Conservation (phyloP, 2,329 filamentous ascomycete genomes). For the Hypocreales sp. region DNA sequence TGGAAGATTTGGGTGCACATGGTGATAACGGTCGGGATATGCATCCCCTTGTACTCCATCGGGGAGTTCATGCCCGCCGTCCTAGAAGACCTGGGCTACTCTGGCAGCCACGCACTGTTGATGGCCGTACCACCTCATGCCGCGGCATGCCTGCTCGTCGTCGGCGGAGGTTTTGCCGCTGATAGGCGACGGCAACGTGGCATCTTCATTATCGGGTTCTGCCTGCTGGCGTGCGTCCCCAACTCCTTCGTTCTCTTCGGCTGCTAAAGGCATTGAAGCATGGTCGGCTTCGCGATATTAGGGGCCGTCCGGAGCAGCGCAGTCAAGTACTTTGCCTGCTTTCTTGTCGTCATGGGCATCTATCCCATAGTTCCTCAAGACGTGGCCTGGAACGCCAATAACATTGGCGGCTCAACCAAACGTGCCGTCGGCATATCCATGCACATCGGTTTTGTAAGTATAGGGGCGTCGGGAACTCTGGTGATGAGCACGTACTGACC, state of each 20-base stretch:
- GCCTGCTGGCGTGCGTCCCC: slow-evolving; percentile 15
- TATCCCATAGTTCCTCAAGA: slow-evolving; percentile 41
- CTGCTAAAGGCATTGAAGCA: slow-evolving; percentile 8
- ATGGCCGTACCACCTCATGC: slow-evolving; percentile 23
- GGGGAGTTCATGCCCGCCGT: slow-evolving; percentile 21
- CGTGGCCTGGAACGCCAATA: slow-evolving; percentile 44
- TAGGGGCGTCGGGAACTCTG: no score
- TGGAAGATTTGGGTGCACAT: slow-evolving; percentile 42
- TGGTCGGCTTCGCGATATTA: slow-evolving; percentile 17
- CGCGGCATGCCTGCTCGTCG: slow-evolving; percentile 19
- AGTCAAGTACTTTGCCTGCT: slow-evolving; percentile 32
- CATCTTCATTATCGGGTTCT: slow-evolving; percentile 22
- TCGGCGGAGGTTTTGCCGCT: slow-evolving; percentile 26
- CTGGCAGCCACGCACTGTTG: slow-evolving; percentile 19
- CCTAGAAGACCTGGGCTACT: slow-evolving; percentile 19
- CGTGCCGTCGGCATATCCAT: slow-evolving; percentile 39
- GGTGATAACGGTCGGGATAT: slow-evolving; percentile 44
- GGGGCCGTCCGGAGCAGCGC: slow-evolving; percentile 16
- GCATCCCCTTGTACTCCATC: slow-evolving; percentile 22
- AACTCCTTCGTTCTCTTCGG: not conserved
- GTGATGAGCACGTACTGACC: no score
- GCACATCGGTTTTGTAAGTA: slow-evolving; percentile 30
- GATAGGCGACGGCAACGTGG: slow-evolving; percentile 19
- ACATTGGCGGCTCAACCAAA: slow-evolving; percentile 39
- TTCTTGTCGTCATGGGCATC: slow-evolving; percentile 21